A percentile compares a stretch with the other conserved stretches of the same genome.
Evolutionary conservation across 257 asterid genomes (phyloP).

Genomic region (Galeopsis tetrahit): DNA sequence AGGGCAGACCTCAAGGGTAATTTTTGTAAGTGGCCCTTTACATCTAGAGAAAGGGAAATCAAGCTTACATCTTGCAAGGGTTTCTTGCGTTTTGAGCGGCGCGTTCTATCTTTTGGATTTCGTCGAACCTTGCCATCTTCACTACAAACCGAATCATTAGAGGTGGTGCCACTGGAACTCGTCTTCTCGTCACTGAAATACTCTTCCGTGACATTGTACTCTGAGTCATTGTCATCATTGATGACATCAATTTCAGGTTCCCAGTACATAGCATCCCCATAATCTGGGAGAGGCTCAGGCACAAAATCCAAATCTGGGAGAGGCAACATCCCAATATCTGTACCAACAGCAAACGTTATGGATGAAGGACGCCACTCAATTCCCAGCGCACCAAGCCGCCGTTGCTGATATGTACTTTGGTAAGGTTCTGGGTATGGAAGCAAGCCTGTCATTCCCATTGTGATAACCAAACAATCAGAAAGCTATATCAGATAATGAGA

Average conservation of each 20-base stretch:
- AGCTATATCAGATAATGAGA: slow-evolving; percentile 29
- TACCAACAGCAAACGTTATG: slow-evolving; percentile 82
- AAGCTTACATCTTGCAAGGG: slow-evolving; percentile 66
- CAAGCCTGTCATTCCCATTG: slow-evolving; percentile 68
- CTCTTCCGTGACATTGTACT: slow-evolving; percentile 75
- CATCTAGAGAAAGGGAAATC: slow-evolving; percentile 29
- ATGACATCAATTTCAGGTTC: slow-evolving; percentile 90
- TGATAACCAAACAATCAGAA: slow-evolving; percentile 34
- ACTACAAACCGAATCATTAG: slow-evolving; percentile 66
- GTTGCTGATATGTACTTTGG: slow-evolving; percentile 86
- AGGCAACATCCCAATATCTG: slow-evolving; percentile 81
- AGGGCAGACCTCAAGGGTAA: neutral
- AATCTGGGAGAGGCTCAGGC: slow-evolving; percentile 85
- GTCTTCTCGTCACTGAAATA: slow-evolving; percentile 64
- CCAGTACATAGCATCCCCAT: slow-evolving; percentile 80
- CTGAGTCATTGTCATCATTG: slow-evolving; percentile 93
- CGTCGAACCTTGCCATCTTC: slow-evolving; percentile 55
- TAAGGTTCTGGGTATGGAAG: slow-evolving; percentile 98
- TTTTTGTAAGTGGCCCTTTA: slow-evolving; percentile 6
- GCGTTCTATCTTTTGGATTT: slow-evolving; percentile 56
- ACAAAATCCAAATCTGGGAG: slow-evolving; percentile 77
- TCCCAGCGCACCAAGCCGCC: slow-evolving; percentile 87
- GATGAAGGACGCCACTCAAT: slow-evolving; percentile 94
- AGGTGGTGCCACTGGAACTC: slow-evolving; percentile 51
- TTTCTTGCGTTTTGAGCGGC: slow-evolving; percentile 80